A percentile compares a stretch with the other conserved stretches of the same genome.
These are phyloP conservation scores for Podila epigama DNA, from an alignment of 192 early-diverging fungal species.

Conservation along the genomic window DNA sequence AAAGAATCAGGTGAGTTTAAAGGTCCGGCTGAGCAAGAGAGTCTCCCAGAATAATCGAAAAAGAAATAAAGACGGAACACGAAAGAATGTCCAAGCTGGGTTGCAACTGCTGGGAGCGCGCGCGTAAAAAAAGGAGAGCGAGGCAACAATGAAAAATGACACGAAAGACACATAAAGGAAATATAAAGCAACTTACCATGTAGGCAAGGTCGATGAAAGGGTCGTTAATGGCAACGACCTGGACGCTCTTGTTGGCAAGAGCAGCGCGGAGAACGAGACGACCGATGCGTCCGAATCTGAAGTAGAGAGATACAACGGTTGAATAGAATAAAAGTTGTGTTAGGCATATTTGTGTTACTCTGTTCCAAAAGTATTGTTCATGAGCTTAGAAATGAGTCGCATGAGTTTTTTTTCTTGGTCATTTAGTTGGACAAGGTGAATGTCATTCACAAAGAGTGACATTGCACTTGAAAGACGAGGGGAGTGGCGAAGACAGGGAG, in stretches of 20 bases:
- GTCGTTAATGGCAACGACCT: slow-evolving; percentile 96
- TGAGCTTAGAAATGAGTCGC: too few relatives aligned
- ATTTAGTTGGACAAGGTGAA: too few relatives aligned
- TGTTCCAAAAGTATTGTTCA: background rate
- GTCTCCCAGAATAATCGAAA: background rate
- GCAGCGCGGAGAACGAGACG: slow-evolving; percentile 96
- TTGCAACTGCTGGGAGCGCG: too few relatives aligned
- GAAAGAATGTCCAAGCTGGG: too few relatives aligned
- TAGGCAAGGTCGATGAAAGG: slow-evolving; percentile 97
- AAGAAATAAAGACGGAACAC: background rate
- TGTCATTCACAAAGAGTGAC: too few relatives aligned
- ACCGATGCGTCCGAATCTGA: slow-evolving; percentile 96
- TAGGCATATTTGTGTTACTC: background rate
- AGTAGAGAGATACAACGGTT: background rate
- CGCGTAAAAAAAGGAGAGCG: too few relatives aligned
- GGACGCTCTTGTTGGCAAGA: slow-evolving; percentile 72
- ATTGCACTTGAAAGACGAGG: too few relatives aligned
- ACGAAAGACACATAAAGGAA: background rate
- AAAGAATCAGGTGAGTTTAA: background rate
- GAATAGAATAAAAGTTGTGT: background rate
- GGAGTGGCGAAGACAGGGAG: background rate
- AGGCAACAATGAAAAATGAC: slow-evolving; percentile 1
- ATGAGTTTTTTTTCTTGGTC: too few relatives aligned
- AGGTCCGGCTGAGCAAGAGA: background rate
- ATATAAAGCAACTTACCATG: slow-evolving; percentile 68